Conservation (phyloP, 2,329 filamentous ascomycete genomes). For the Phialophora tarda region DNA sequence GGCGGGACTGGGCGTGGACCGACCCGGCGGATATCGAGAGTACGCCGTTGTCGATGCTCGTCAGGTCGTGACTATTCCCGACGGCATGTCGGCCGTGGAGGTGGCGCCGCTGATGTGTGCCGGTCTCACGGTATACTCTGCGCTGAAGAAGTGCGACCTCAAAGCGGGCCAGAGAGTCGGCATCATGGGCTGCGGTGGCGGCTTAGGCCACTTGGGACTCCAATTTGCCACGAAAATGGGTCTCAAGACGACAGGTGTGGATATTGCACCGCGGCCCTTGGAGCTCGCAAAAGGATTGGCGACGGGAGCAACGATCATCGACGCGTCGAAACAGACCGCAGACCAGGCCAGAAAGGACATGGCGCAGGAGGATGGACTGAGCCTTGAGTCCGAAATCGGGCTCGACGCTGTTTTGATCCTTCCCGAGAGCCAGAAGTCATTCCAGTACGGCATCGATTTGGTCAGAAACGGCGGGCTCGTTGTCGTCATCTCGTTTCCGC, state of each 20-base stretch:
- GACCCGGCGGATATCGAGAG: constrained; percentile 38
- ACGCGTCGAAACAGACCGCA: constrained; percentile 44
- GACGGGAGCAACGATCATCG: constrained; percentile 55
- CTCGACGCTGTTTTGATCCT: constrained; percentile 53
- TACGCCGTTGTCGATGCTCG: constrained; percentile 38
- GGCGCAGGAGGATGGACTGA: constrained; percentile 31
- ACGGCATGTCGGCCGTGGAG: constrained; percentile 13
- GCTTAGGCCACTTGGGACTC: constrained; percentile 76
- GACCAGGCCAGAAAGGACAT: constrained; percentile 42
- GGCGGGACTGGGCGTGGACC: constrained; percentile 55
- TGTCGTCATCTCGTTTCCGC: constrained; percentile 44
- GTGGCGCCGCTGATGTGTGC: no score
- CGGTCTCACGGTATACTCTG: constrained; percentile 31
- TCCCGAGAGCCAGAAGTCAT: constrained; percentile 47
- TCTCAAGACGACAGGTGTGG: constrained; percentile 64
- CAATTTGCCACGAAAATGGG: constrained; percentile 79
- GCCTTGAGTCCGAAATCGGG: constrained; percentile 47
- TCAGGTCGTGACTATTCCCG: constrained; percentile 40
- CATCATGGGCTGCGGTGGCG: constrained; percentile 72
- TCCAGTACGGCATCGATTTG: constrained; percentile 44
- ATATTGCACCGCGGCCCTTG: constrained; percentile 67
- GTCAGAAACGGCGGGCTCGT: constrained; percentile 43
- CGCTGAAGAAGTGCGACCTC: constrained; percentile 25
- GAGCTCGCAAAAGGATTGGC: constrained; percentile 68
- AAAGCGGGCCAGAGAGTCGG: constrained; percentile 58